Base-by-base conservation (phyloP, 2,329 filamentous ascomycete species). In the Arthrocladium fulminans region DNA sequence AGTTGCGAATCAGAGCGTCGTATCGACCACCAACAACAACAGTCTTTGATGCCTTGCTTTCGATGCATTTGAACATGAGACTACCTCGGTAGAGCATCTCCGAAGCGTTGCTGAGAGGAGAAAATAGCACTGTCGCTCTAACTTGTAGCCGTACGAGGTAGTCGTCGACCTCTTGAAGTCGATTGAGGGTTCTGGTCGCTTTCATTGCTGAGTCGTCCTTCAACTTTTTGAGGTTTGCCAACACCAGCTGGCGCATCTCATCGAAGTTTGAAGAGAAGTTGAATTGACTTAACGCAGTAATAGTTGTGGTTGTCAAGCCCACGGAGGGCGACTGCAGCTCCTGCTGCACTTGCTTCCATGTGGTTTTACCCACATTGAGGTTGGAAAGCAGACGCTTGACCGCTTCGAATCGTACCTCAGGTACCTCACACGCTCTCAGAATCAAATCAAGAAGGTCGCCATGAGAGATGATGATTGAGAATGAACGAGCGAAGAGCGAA, bases 11-110 rank as follows among this genome's bases (percentile, higher is more conserved):
- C 17, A 98, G 71, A 41, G 81, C 80, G 63, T 98, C 94, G 63
- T 98, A 98, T 42, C 92, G 80, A 2, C 92, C 92, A 44, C 94
- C 92, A 25, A 89, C 92, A 4, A 90, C 92, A 0, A 97, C 86
- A 57, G 92, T 84, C 57, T 73, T 71, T 51, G 79, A 82, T 52
- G 83, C 78, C 63, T 88, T 94, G 53, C 79, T 82, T 63, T 97
- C 90, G 2, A 96, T 70, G 60, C 88, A 96, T 52, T 94, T 86
- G 63, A 98, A 97, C 37, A 97, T 72, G 23, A 97, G 73, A 6
- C 89, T 89, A 1, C 85, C 84, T 15, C 79, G 73, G 65, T 92
- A 98, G 63, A 97, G 96, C 49, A 83, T 85, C 61, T 96, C 89
- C 60, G 94, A 94, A 60, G 94, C 79, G 64, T 86, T 94, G 61